These are phyloP conservation scores for Teunomyces tritomae DNA, from an alignment of 805 yeast genomes.

Conservation along the genomic window DNA sequence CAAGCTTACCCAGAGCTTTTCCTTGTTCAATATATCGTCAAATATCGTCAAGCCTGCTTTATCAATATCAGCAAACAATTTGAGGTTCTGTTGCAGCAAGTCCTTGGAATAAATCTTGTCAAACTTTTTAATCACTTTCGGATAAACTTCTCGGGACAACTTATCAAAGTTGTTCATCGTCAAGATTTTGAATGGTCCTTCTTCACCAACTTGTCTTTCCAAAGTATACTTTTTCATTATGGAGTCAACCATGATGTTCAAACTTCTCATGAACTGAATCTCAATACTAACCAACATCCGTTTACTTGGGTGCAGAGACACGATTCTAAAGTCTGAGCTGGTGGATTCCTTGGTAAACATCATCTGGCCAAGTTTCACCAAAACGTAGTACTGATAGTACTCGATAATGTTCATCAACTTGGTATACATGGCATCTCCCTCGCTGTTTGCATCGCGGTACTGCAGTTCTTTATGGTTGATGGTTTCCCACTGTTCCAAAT, in stretches of 20 bases:
- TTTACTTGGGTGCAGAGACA: conserved; percentile 38
- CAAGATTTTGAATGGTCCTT: conserved; percentile 35
- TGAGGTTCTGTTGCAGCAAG: conserved; percentile 35
- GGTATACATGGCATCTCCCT: conserved; percentile 26
- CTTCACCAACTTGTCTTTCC: conserved; percentile 23
- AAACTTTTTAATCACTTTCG: conserved; percentile 29
- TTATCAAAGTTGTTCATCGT: conserved; percentile 45
- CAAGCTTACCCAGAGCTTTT: conserved; percentile 32
- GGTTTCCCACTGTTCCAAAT: conserved; percentile 41
- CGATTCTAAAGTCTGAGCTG: conserved; percentile 24
- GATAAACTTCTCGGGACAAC: conserved; percentile 30
- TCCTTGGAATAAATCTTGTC: conserved; percentile 36
- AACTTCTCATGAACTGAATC: conserved; percentile 44
- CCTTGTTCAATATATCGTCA: conserved; percentile 39
- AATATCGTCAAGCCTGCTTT: conserved; percentile 38
- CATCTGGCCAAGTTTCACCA: conserved; percentile 27
- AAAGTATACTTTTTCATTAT: conserved; percentile 37
- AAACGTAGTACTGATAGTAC: conserved; percentile 33
- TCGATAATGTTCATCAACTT: conserved; percentile 35
- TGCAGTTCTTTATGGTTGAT: conserved; percentile 5
- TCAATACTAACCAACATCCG: conserved; percentile 40
- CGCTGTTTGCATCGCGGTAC: neutral
- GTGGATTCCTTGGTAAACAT: conserved; percentile 19
- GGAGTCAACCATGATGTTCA: conserved; percentile 40
- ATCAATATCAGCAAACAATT: conserved; percentile 41